A percentile compares a stretch with the other conserved stretches of the same genome.
Conservation (phyloP, 306 rosid genomes). For the Medicago ruthenica region DNA sequence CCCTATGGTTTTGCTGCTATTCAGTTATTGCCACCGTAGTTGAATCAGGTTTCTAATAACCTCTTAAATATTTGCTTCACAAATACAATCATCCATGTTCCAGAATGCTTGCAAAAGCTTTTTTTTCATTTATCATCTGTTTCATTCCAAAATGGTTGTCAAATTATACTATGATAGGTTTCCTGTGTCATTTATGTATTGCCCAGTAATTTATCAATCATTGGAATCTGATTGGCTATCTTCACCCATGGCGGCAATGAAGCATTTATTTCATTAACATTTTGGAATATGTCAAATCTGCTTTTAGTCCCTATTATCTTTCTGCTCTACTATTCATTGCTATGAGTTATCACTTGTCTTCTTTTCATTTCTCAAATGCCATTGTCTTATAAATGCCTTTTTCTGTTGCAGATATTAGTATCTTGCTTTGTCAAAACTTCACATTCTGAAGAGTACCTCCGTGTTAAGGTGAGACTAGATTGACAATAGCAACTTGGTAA, state of each 20-base stretch:
- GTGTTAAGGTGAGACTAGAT: conserved; percentile 75
- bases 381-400: conserved; percentile 28
- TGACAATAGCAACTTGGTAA: conserved; percentile 25
- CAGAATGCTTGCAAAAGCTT: conserved; percentile 16
- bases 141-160: conserved; percentile 2
- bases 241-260: conserved; percentile 17
- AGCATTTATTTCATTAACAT: conserved; percentile 21
- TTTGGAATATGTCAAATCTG: conserved; percentile 28
- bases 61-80: background rate
- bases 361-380: conserved; percentile 24
- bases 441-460: conserved; percentile 92
- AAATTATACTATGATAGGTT: background rate
- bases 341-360: conserved; percentile 12
- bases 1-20: too few species aligned
- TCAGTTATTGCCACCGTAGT: too few species aligned
- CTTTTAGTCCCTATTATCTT: background rate
- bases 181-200: background rate
- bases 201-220: conserved; percentile 8
- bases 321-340: conserved; percentile 6
- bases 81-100: background rate
- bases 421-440: conserved; percentile 98
- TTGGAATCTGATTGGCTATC: conserved; percentile 13
- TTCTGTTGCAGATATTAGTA: conserved; percentile 76
- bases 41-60: too few species aligned
- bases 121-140: conserved; percentile 3